Conservation (phyloP, 768 basidiomycete species). For the Trametopsis cervina region DNA sequence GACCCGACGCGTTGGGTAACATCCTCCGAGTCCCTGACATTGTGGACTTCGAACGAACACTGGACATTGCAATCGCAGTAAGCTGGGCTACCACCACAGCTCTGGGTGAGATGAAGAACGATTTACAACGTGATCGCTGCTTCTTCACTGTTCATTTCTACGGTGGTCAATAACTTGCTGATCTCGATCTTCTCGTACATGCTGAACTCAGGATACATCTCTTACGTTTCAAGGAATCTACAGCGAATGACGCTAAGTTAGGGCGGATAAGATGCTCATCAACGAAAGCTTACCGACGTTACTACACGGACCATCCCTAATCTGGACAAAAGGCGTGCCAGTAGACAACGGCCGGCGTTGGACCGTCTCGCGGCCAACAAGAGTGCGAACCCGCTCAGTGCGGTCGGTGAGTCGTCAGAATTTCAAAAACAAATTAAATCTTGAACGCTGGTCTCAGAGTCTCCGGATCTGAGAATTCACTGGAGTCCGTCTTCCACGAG, state of each 20-base stretch:
- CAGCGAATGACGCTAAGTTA: not conserved
- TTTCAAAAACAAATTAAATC: not conserved
- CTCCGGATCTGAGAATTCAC: constrained; percentile 1
- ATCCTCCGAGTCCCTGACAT: constrained; percentile 5
- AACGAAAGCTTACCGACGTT: not conserved
- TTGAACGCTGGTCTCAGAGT: not conserved
- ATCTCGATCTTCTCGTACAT: not conserved
- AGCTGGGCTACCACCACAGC: too few relatives aligned
- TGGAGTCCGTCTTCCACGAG: constrained; percentile 7
- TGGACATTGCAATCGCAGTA: too few relatives aligned
- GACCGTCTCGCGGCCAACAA: not conserved
- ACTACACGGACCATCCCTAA: not conserved
- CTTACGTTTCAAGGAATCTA: not conserved
- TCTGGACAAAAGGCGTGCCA: not conserved
- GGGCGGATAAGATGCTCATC: not conserved
- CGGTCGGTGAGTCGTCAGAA: not conserved
- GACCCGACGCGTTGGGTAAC: not conserved
- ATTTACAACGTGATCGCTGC: too few relatives aligned
- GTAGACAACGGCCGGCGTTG: not conserved
- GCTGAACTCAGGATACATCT: not conserved
- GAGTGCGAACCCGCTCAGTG: too few relatives aligned
- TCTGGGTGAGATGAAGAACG: too few relatives aligned
- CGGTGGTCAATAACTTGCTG: too few relatives aligned
- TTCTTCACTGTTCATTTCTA: too few relatives aligned
- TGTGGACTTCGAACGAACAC: too few relatives aligned